Evolutionary conservation across 371 early-diverging fungal genomes (phyloP).

Genomic region (Mortierella polycephala): DNA sequence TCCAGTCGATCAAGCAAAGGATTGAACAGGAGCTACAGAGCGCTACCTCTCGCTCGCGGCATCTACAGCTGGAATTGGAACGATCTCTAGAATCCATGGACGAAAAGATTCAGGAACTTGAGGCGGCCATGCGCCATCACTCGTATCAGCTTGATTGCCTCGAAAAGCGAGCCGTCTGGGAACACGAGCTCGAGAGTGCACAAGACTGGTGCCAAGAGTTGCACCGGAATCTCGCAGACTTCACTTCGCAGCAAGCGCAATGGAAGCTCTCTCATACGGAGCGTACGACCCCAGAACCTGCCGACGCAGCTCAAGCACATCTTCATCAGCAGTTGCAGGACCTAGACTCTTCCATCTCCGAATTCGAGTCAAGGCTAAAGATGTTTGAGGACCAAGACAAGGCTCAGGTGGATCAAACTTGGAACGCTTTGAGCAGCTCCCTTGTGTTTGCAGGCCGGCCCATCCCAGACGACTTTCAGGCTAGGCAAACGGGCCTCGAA

Average conservation of each 20-base stretch:
- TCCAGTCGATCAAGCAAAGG: constrained; percentile 10
- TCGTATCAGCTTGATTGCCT: constrained; percentile 28
- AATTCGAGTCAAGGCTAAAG: constrained; percentile 29
- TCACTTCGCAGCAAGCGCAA: constrained; percentile 26
- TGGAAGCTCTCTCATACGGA: constrained; percentile 11
- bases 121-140: constrained; percentile 20
- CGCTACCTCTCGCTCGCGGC: constrained; percentile 34
- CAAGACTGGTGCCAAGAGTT: constrained; percentile 21
- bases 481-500: constrained; percentile 12
- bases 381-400: constrained; percentile 19
- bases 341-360: constrained; percentile 19
- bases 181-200: constrained; percentile 23
- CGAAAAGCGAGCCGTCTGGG: constrained; percentile 36
- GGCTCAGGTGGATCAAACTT: constrained; percentile 24
- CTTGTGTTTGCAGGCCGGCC: constrained; percentile 20
- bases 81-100: constrained; percentile 29
- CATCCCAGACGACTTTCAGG: constrained; percentile 25
- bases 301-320: not conserved
- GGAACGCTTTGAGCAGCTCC: constrained; percentile 26
- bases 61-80: constrained; percentile 29
- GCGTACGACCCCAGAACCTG: not conserved
- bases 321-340: not conserved
- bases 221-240: constrained; percentile 8
- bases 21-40: constrained; percentile 12
- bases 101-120: constrained; percentile 22